These are phyloP conservation scores for Umbelopsis vinacea DNA, from an alignment of 192 early-diverging fungal genomes.

Conservation along the genomic window DNA sequence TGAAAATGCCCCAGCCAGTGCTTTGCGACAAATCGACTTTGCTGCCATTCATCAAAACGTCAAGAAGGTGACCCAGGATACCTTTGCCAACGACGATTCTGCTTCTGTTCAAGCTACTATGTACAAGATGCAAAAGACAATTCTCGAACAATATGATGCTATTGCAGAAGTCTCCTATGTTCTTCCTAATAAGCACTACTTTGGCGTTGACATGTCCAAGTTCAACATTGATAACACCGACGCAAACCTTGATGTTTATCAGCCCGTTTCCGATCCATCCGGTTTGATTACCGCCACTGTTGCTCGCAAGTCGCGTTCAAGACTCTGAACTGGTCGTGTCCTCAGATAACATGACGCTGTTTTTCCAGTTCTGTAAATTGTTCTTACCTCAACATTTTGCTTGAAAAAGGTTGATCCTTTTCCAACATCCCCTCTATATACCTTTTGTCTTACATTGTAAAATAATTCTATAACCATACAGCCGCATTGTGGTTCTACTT, in stretches of 20 bases:
- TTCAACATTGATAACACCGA: constrained; percentile 70
- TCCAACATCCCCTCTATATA: not conserved
- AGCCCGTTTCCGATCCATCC: constrained; percentile 74
- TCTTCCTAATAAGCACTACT: constrained; percentile 80
- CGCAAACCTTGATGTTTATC: constrained; percentile 70
- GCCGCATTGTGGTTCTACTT: not conserved
- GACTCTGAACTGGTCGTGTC: constrained; percentile 28
- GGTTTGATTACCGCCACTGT: constrained; percentile 75
- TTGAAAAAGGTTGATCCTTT: constrained; percentile 17
- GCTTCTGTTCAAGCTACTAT: constrained; percentile 83
- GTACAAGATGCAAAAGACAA: constrained; percentile 74
- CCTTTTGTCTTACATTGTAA: not conserved
- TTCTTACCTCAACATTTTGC: not conserved
- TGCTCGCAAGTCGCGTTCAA: constrained; percentile 53
- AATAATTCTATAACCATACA: not conserved
- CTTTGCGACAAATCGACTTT: constrained; percentile 50
- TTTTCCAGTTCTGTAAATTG: not conserved
- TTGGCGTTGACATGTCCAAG: constrained; percentile 71
- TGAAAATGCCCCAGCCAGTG: constrained; percentile 24
- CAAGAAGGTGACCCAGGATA: constrained; percentile 68
- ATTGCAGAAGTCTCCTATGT: constrained; percentile 69
- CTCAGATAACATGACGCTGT: not conserved
- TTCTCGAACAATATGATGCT: constrained; percentile 58
- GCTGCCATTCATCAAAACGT: constrained; percentile 61
- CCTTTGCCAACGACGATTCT: constrained; percentile 76